Percentiles rank a stretch among this genome's conserved stretches.
Evolutionary conservation across 2,329 filamentous ascomycete species (phyloP).

Genomic region (Talaromyces sp.): DNA sequence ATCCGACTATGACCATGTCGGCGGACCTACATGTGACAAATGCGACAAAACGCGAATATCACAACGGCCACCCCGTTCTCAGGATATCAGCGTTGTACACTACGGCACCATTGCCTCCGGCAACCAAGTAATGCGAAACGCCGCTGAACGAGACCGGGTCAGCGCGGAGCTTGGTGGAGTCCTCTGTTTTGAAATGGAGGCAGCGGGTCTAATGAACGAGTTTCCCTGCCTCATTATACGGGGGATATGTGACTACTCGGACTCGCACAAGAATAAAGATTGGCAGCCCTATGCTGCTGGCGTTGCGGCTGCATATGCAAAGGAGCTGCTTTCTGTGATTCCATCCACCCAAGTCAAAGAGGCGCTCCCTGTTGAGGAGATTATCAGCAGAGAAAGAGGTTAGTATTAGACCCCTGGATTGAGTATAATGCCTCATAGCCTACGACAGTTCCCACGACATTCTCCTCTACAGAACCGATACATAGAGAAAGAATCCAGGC

Average conservation of each 20-base stretch:
- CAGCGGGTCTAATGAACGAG: background rate
- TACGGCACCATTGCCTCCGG: constrained; percentile 5
- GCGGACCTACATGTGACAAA: background rate
- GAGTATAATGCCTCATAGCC: background rate
- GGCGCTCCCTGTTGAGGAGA: background rate
- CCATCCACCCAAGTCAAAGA: background rate
- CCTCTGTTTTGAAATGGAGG: constrained; percentile 15
- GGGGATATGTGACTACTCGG: constrained; percentile 10
- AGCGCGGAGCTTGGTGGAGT: background rate
- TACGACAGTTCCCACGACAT: background rate
- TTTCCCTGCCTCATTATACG: constrained; percentile 16
- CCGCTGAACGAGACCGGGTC: background rate
- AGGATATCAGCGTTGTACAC: background rate
- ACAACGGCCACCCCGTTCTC: background rate
- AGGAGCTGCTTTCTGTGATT: background rate
- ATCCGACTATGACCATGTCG: background rate
- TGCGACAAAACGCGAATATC: background rate
- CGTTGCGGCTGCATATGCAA: background rate
- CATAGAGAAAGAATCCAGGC: background rate
- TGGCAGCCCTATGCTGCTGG: constrained; percentile 12
- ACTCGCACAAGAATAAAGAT: constrained; percentile 13
- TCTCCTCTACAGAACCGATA: background rate
- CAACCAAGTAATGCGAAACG: constrained; percentile 7
- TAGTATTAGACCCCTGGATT: background rate
- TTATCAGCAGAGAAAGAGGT: background rate